These are phyloP conservation scores for Sarcomyxa edulis DNA, from an alignment of 768 basidiomycete genomes.

Conservation along the genomic window DNA sequence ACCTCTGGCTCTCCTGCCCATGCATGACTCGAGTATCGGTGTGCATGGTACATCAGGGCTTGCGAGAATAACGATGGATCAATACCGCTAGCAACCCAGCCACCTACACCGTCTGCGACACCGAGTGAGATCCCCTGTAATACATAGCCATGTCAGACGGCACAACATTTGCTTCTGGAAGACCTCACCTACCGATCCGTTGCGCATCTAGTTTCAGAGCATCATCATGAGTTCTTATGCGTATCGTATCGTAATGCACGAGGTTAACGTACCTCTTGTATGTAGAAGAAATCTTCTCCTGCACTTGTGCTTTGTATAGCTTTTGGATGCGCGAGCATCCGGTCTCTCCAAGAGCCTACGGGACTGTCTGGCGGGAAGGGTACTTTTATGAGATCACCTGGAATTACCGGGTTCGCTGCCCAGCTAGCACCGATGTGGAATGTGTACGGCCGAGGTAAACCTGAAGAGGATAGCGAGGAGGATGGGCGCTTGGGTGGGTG, in stretches of 20 bases:
- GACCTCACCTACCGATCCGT: constrained; percentile 59
- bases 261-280: constrained; percentile 56
- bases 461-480: too few species aligned
- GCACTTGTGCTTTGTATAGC: constrained; percentile 28
- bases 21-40: constrained; percentile 62
- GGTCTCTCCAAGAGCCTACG: constrained; percentile 68
- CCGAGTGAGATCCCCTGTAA: constrained; percentile 72
- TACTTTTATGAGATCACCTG: constrained; percentile 23
- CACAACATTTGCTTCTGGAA: constrained; percentile 11
- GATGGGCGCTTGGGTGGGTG: too few species aligned
- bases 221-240: constrained; percentile 2
- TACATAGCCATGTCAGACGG: constrained; percentile 27
- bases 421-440: constrained; percentile 79
- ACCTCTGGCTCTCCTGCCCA: constrained; percentile 85
- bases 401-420: constrained; percentile 61
- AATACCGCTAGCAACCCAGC: constrained; percentile 80
- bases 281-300: constrained; percentile 50
- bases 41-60: constrained; percentile 83
- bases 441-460: constrained; percentile 45
- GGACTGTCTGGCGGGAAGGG: constrained; percentile 56
- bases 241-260: not conserved
- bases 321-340: constrained; percentile 46
- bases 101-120: constrained; percentile 90
- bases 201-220: constrained; percentile 55
- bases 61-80: constrained; percentile 91